Conservation (phyloP, 2,329 filamentous ascomycete species). For the Fusarium heterosporum region DNA sequence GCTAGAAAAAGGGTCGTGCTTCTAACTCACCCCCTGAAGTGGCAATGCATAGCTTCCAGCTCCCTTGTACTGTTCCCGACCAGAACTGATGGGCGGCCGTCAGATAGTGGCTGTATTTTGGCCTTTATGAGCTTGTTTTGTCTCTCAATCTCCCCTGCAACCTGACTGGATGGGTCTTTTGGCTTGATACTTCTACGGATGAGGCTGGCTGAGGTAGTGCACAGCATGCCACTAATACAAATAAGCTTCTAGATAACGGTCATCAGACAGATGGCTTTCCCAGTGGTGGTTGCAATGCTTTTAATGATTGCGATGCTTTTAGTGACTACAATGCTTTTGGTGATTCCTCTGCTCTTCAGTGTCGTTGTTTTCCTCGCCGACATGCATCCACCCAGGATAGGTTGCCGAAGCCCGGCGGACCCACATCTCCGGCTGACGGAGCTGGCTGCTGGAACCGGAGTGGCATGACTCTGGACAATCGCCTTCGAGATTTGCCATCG, state of each 20-base stretch:
- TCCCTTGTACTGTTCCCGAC: constrained; percentile 15
- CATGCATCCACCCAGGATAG: constrained; percentile 6
- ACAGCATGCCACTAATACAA: constrained; percentile 6
- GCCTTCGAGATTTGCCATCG: constrained; percentile 16
- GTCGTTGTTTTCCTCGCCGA: constrained; percentile 1
- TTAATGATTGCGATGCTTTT: neutral
- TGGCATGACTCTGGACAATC: constrained; percentile 30
- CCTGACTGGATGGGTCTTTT: constrained; percentile 11
- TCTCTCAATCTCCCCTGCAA: constrained; percentile 11
- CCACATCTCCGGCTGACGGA: constrained; percentile 18
- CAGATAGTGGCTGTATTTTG: constrained; percentile 20
- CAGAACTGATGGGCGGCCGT: constrained; percentile 32
- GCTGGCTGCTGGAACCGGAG: constrained; percentile 10
- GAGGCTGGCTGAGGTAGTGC: constrained; percentile 34
- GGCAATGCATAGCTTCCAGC: constrained; percentile 27
- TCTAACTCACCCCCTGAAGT: constrained; percentile 35
- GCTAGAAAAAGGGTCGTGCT: constrained; percentile 42
- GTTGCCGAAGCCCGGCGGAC: constrained; percentile 26
- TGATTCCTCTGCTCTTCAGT: neutral
- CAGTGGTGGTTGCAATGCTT: constrained; percentile 3
- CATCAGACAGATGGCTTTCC: constrained; percentile 26
- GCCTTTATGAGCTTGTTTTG: constrained; percentile 20
- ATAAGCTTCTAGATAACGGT: constrained; percentile 9
- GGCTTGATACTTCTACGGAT: constrained; percentile 4
- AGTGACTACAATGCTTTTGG: neutral